Base-by-base conservation (phyloP, 345 rosid species). In the Murraya koenigii region DNA sequence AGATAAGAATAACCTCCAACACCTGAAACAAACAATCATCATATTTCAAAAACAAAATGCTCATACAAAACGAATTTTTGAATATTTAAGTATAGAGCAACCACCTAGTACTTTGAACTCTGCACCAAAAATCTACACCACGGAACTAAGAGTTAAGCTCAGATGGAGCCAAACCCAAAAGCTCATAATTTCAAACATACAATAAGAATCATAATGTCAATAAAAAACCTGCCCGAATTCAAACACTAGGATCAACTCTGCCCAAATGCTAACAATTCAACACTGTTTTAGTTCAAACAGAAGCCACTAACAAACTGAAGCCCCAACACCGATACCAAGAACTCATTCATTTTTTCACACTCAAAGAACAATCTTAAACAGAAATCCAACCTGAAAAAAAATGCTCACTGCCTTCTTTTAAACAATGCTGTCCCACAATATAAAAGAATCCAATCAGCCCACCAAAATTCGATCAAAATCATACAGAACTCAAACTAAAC, bases 1-100 rank as follows among this genome's bases (percentile, higher is more conserved):
- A 95, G 89, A 86, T 95, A 95, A 72, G 99, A 89, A 86, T 93
- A 92, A 39, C 99, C 99, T 78, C 99, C 99, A 82, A 85, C 89
- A 59, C 97, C 99, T 89, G 86, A 69, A 52, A 76, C 32, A 75
- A 70, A 68, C 64, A 69, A 79, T 15, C 19, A 56, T 58, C 17
- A 69, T 67, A 44, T 41, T 20, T 62, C 26, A 71, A 25, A 30
- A 25, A 23, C 26, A 64, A 60, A 67, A 68, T 58, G 66, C 4
- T 38, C 17, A 77, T 60, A 47, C 11, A 13, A 20, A 38, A 58
- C 14, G 32, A 20, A 7, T 14, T 58, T 23, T 36, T 10, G 0
- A 67, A 63, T 32, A 17, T 25, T 19, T n/a, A 38, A 39, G 66
- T 32, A 44, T 41, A 17, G 6, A 17, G 20, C 13, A 19, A 15